These are phyloP conservation scores for Haematococcus sp. DNA, from an alignment of 139 green algal species.

Conservation along the genomic window DNA sequence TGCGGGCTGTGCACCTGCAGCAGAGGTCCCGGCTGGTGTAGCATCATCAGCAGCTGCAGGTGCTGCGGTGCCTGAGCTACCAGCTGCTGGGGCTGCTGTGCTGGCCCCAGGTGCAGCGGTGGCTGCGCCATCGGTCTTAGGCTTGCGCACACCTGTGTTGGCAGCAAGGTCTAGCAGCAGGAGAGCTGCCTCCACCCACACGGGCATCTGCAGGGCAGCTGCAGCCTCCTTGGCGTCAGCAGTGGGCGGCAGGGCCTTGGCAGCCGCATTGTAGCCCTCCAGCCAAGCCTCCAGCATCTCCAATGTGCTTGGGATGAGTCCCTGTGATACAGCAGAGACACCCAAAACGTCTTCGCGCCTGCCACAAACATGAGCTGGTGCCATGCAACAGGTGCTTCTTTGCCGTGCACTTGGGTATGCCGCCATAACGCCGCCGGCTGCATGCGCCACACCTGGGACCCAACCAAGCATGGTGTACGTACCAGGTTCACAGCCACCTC, in stretches of 20 bases:
- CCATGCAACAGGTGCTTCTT: no score
- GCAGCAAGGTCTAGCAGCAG: slow-evolving; percentile 71
- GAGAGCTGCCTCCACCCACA: slow-evolving; percentile 80
- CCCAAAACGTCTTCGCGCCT: no score
- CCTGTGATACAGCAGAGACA: background rate
- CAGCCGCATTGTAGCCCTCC: slow-evolving; percentile 24
- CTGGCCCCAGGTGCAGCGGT: background rate
- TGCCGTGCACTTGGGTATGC: no score
- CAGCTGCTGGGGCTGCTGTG: background rate
- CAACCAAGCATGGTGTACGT: background rate
- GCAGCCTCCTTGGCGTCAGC: background rate
- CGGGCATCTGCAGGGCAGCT: slow-evolving; percentile 50
- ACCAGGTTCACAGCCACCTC: slow-evolving; percentile 32
- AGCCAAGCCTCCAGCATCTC: slow-evolving; percentile 65
- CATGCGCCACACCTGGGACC: background rate
- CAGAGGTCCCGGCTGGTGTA: background rate
- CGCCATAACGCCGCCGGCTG: no score
- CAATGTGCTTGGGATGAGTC: slow-evolving; percentile 28
- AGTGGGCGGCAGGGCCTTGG: slow-evolving; percentile 5
- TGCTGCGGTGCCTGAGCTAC: background rate
- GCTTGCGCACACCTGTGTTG: slow-evolving; percentile 21
- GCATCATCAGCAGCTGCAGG: slow-evolving; percentile 14
- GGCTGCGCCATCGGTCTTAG: slow-evolving; percentile 12
- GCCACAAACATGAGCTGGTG: no score
- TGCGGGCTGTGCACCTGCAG: slow-evolving; percentile 2